These are phyloP conservation scores for Ichthyophthirius multifiliis DNA, from an alignment of 169 alveolate genomes.

Conservation along the genomic window DNA sequence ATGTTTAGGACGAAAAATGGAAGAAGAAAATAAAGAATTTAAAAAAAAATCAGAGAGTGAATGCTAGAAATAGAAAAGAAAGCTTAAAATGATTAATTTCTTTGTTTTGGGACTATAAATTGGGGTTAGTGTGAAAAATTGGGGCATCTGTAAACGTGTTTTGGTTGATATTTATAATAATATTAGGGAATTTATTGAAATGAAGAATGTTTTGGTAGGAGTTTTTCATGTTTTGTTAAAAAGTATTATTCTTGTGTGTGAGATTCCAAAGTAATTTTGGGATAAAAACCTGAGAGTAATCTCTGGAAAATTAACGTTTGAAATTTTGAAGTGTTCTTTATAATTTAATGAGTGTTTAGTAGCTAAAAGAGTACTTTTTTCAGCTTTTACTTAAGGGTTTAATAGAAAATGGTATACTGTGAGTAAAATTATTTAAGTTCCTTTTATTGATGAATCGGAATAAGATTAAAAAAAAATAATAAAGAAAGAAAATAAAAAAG, in stretches of 20 bases:
- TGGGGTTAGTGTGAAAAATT: conserved; percentile 31
- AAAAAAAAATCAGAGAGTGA: too few relatives aligned
- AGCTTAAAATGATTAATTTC: too few relatives aligned
- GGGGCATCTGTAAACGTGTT: conserved; percentile 34
- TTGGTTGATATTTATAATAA: conserved; percentile 48
- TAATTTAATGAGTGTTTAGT: conserved; percentile 16
- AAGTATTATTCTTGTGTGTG: conserved; percentile 33
- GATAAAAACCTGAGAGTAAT: conserved; percentile 25
- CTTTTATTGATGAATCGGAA: conserved; percentile 13
- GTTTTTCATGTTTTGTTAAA: conserved; percentile 35
- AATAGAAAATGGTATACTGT: conserved; percentile 39
- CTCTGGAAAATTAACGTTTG: conserved; percentile 32
- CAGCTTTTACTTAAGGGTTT: conserved; percentile 4
- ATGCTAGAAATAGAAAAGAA: too few relatives aligned
- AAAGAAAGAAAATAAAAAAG: too few relatives aligned
- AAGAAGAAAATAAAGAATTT: too few relatives aligned
- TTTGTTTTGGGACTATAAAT: too few relatives aligned
- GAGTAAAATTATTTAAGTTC: conserved; percentile 14
- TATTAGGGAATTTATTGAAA: conserved; percentile 25
- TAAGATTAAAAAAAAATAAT: conserved; percentile 50
- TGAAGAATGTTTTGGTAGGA: conserved; percentile 22
- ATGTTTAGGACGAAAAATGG: too few relatives aligned
- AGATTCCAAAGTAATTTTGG: conserved; percentile 36
- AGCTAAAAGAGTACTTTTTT: conserved; percentile 18
- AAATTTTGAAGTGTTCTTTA: conserved; percentile 17